Percentiles rank a stretch among this genome's conserved stretches.
Evolutionary conservation across 495 filamentous ascomycete species (phyloP).

Genomic region (Pyrenula aspistea): DNA sequence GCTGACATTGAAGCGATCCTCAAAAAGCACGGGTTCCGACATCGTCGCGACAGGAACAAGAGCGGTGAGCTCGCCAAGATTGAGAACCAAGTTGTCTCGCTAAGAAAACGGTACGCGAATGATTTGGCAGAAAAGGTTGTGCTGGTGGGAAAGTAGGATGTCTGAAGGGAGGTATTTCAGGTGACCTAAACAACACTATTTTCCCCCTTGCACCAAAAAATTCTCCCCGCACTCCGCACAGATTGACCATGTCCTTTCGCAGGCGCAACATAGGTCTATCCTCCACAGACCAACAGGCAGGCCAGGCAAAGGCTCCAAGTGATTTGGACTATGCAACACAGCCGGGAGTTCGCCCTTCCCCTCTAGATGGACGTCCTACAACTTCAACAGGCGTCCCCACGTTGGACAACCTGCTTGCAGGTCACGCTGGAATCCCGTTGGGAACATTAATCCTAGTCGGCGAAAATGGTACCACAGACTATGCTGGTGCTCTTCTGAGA

Average conservation of each 20-base stretch:
- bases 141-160: background rate
- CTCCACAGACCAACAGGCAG: constrained; percentile 13
- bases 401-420: constrained; percentile 73
- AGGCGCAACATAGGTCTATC: constrained; percentile 71
- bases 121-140: background rate
- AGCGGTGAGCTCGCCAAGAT: constrained; percentile 28
- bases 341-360: constrained; percentile 75
- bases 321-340: constrained; percentile 27
- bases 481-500: constrained; percentile 67
- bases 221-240: constrained; percentile 1
- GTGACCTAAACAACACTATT: no score
- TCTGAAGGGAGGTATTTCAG: no score
- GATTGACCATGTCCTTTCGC: constrained; percentile 65
- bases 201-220: background rate
- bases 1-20: constrained; percentile 80
- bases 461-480: constrained; percentile 91
- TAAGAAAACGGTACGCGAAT: background rate
- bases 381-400: constrained; percentile 84
- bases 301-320: constrained; percentile 15
- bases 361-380: constrained; percentile 74
- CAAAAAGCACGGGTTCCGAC: constrained; percentile 80
- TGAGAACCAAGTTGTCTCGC: background rate
- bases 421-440: constrained; percentile 77
- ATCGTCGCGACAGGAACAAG: constrained; percentile 24
- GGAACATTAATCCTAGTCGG: constrained; percentile 75